Evolutionary conservation across 2,329 filamentous ascomycete species (phyloP).

Genomic region (Amphichorda felina): DNA sequence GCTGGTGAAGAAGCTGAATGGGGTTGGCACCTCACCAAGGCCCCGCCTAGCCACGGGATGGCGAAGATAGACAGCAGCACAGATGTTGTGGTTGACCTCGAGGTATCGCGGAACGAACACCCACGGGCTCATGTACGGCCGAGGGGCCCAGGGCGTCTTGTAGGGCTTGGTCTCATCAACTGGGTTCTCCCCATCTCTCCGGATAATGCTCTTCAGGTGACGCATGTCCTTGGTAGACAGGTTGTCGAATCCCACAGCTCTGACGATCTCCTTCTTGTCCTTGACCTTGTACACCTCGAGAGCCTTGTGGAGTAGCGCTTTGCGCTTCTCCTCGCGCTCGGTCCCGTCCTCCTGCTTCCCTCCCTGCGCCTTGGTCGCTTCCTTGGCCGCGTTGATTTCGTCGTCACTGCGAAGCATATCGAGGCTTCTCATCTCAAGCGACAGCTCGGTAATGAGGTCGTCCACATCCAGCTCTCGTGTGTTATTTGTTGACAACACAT

Average conservation of each 20-base stretch:
- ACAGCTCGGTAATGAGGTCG: conserved; percentile 18
- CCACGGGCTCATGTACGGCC: conserved; percentile 81
- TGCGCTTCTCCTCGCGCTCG: neutral
- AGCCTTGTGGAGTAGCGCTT: conserved; percentile 1
- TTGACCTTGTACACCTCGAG: neutral
- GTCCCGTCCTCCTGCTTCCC: neutral
- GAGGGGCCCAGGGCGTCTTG: conserved; percentile 78
- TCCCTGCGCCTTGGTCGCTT: conserved; percentile 2
- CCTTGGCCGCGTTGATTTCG: conserved; percentile 10
- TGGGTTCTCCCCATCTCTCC: conserved; percentile 61
- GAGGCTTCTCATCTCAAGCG: conserved; percentile 19
- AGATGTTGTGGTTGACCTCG: conserved; percentile 96
- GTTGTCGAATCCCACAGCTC: conserved; percentile 18
- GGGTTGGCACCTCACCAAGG: conserved; percentile 71
- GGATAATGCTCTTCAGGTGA: conserved; percentile 44
- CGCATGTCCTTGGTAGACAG: conserved; percentile 37
- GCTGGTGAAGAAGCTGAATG: conserved; percentile 58
- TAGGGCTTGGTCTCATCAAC: conserved; percentile 72
- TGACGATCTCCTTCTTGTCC: conserved; percentile 5
- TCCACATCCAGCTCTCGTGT: conserved; percentile 11
- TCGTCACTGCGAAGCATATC: conserved; percentile 17
- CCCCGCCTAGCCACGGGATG: conserved; percentile 86
- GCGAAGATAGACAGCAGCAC: conserved; percentile 85
- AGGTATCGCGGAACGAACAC: conserved; percentile 92
- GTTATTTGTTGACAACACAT: neutral